Conservation (phyloP, 2,329 filamentous ascomycete species). For the Pseudogymnoascus destructans region DNA sequence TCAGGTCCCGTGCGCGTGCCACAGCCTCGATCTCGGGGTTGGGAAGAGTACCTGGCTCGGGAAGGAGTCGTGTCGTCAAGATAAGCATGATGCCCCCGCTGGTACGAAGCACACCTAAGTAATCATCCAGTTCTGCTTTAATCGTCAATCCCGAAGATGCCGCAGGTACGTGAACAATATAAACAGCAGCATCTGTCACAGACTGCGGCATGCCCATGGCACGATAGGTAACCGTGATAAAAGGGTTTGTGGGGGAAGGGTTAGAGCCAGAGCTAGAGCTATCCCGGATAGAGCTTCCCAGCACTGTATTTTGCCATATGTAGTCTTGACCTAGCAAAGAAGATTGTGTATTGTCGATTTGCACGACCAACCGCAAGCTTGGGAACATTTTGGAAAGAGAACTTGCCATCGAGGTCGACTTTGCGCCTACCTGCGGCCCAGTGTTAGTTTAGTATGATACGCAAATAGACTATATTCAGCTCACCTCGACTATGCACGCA, state of each 20-base stretch:
- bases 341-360: slow-evolving; percentile 13
- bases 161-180: slow-evolving; percentile 25
- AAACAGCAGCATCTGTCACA: slow-evolving; percentile 26
- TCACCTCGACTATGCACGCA: slow-evolving; percentile 23
- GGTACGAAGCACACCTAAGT: slow-evolving; percentile 24
- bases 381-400: slow-evolving; percentile 19
- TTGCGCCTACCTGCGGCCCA: slow-evolving; percentile 9
- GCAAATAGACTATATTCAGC: background rate
- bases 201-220: slow-evolving; percentile 19
- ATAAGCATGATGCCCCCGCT: slow-evolving; percentile 23
- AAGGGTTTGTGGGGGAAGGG: slow-evolving; percentile 11
- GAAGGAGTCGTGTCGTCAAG: slow-evolving; percentile 20
- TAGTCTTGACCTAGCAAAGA: background rate
- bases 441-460: background rate
- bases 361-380: slow-evolving; percentile 22
- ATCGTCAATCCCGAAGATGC: slow-evolving; percentile 15
- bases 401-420: slow-evolving; percentile 13
- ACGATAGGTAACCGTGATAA: slow-evolving; percentile 18
- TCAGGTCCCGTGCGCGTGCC: slow-evolving; percentile 24
- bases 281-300: background rate
- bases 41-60: slow-evolving; percentile 17
- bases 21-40: slow-evolving; percentile 18
- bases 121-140: slow-evolving; percentile 23
- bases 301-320: background rate
- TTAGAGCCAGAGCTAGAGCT: background rate